These are phyloP conservation scores for Yarrowia divulgata DNA, from an alignment of 805 yeast species.

Conservation along the genomic window DNA sequence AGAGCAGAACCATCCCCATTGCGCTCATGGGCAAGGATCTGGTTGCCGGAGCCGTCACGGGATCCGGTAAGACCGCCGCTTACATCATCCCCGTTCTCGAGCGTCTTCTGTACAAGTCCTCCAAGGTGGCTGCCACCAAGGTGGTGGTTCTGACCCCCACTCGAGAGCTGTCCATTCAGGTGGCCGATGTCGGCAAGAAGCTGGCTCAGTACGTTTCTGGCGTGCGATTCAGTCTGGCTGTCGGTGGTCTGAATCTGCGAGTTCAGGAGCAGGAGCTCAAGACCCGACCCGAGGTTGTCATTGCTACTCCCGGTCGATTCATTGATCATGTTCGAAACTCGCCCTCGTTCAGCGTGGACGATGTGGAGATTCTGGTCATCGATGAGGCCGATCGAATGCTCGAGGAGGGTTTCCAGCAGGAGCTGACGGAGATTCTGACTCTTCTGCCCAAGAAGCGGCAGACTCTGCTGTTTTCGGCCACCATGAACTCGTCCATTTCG, in stretches of 20 bases:
- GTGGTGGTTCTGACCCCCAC: slow-evolving; percentile 94
- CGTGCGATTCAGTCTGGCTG: slow-evolving; percentile 90
- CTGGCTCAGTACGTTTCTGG: slow-evolving; percentile 78
- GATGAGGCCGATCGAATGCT: slow-evolving; percentile 99
- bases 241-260: slow-evolving; percentile 95
- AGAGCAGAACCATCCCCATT: slow-evolving; percentile 90
- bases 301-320: slow-evolving; percentile 98
- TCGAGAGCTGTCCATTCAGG: slow-evolving; percentile 97
- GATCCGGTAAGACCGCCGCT: slow-evolving; percentile 99
- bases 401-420: slow-evolving; percentile 98
- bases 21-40: slow-evolving; percentile 93
- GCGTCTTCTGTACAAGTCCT: slow-evolving; percentile 86
- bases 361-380: slow-evolving; percentile 88
- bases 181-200: slow-evolving; percentile 88
- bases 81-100: slow-evolving; percentile 95
- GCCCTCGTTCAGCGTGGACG: slow-evolving; percentile 87
- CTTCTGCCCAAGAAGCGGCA: slow-evolving; percentile 91
- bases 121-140: slow-evolving; percentile 84
- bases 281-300: slow-evolving; percentile 91
- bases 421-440: slow-evolving; percentile 86
- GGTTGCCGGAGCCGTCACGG: slow-evolving; percentile 99
- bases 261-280: slow-evolving; percentile 95
- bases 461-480: slow-evolving; percentile 93
- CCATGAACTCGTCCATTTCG: slow-evolving; percentile 94
- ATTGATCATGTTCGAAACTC: slow-evolving; percentile 97